A percentile compares a stretch with the other conserved stretches of the same genome.
Conservation (phyloP, 2,329 filamentous ascomycete species). For the Biscogniauxia sp. region DNA sequence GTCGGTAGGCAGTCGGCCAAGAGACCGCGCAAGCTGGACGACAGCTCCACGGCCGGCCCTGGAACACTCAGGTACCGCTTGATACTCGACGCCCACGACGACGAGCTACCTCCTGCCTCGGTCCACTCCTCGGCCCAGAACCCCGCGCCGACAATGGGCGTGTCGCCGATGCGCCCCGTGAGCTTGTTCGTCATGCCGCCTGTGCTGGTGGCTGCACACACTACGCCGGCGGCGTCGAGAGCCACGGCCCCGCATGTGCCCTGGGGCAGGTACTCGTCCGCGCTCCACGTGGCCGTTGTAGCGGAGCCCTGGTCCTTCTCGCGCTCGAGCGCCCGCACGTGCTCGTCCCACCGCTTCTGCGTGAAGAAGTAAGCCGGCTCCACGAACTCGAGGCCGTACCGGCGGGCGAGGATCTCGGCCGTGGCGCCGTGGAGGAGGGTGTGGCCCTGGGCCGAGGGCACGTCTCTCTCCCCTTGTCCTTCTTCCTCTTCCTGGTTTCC, state of each 20-base stretch:
- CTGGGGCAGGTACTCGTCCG: constrained; percentile 69
- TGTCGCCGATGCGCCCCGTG: constrained; percentile 81
- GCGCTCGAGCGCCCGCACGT: constrained; percentile 53
- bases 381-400: constrained; percentile 70
- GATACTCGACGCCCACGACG: constrained; percentile 5
- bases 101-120: constrained; percentile 41
- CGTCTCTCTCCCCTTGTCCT: constrained; percentile 39
- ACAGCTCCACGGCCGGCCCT: constrained; percentile 39
- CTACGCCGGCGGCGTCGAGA: constrained; percentile 69
- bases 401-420: constrained; percentile 65
- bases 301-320: constrained; percentile 40
- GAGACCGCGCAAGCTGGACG: constrained; percentile 44
- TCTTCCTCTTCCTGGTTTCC: constrained; percentile 3
- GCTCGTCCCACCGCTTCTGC: constrained; percentile 74
- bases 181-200: constrained; percentile 89
- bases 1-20: constrained; percentile 61
- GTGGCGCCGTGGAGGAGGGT: constrained; percentile 65
- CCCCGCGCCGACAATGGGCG: constrained; percentile 76
- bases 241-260: constrained; percentile 84
- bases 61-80: constrained; percentile 16
- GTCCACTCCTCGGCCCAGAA: constrained; percentile 89
- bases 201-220: constrained; percentile 66
- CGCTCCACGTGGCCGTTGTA: constrained; percentile 52
- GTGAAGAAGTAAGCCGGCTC: constrained; percentile 76
- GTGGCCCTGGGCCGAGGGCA: constrained; percentile 64